A percentile compares a stretch with the other conserved stretches of the same genome.
These are phyloP conservation scores for Aureobasidium subglaciale DNA, from an alignment of 2,329 filamentous ascomycete species.

Conservation along the genomic window DNA sequence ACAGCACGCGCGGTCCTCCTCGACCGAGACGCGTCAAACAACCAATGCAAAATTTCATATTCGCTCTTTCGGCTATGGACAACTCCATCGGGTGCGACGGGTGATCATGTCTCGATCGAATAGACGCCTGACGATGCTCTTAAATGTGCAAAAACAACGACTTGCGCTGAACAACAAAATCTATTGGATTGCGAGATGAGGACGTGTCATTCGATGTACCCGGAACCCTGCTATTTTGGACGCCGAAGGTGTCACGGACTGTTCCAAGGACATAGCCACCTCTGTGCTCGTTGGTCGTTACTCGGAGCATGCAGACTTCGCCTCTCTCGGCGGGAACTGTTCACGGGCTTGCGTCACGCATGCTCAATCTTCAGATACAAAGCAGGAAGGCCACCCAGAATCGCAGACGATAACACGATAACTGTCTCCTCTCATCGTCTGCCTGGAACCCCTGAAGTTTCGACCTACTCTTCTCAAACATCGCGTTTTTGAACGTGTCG, in stretches of 20 bases:
- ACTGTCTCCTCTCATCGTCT: too few relatives aligned
- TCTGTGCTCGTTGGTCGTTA: constrained; percentile 10
- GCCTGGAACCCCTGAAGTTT: too few relatives aligned
- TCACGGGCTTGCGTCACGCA: constrained; percentile 4
- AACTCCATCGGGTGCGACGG: background rate
- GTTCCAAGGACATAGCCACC: constrained; percentile 9
- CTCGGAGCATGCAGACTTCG: constrained; percentile 13
- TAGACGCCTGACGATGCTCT: background rate
- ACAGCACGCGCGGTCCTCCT: too few relatives aligned
- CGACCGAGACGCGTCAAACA: too few relatives aligned
- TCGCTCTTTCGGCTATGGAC: too few relatives aligned
- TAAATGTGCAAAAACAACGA: background rate
- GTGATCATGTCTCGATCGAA: background rate
- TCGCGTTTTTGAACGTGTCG: background rate
- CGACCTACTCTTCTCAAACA: background rate
- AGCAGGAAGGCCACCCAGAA: background rate
- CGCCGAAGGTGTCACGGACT: constrained; percentile 7
- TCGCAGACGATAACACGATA: background rate
- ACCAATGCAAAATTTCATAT: too few relatives aligned
- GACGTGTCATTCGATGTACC: background rate
- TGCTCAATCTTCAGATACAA: background rate
- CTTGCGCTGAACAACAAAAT: background rate
- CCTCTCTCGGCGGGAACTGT: constrained; percentile 1
- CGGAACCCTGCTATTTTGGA: background rate
- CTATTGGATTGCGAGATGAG: background rate